These are phyloP conservation scores for Globisporangium nodosum DNA, from an alignment of 352 stramenopile genomes.

Conservation along the genomic window DNA sequence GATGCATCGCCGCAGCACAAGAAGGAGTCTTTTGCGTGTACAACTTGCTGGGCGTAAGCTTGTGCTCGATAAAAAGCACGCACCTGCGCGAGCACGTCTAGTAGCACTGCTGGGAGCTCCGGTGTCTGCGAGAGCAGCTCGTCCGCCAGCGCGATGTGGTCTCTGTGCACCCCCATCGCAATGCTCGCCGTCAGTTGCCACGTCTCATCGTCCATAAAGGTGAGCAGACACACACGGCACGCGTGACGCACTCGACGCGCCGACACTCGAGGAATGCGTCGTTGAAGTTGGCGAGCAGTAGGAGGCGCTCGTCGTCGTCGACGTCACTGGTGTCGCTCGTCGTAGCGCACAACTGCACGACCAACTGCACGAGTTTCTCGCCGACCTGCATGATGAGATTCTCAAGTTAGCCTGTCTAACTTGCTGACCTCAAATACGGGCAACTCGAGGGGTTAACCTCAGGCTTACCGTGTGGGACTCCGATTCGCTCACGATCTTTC, in stretches of 20 bases:
- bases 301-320: not conserved
- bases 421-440: too few relatives aligned
- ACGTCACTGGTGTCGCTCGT: not conserved
- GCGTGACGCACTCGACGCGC: conserved; percentile 11
- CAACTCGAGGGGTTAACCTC: too few relatives aligned
- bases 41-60: not conserved
- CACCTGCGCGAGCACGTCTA: conserved; percentile 3
- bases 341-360: not conserved
- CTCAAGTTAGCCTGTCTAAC: too few relatives aligned
- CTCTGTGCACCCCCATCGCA: conserved; percentile 1
- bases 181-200: not conserved
- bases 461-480: too few relatives aligned
- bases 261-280: conserved; percentile 9
- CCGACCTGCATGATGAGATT: too few relatives aligned
- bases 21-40: not conserved
- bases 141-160: conserved; percentile 10
- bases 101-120: not conserved
- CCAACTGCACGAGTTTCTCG: too few relatives aligned
- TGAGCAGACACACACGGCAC: not conserved
- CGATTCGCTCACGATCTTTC: too few relatives aligned
- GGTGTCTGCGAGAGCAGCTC: not conserved
- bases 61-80: not conserved
- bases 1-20: not conserved
- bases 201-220: not conserved
- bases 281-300: conserved; percentile 11